A percentile compares a stretch with the other conserved stretches of the same genome.
Evolutionary conservation across 2,329 filamentous ascomycete genomes (phyloP).

Genomic region (Plectosphaerella cucumerina): DNA sequence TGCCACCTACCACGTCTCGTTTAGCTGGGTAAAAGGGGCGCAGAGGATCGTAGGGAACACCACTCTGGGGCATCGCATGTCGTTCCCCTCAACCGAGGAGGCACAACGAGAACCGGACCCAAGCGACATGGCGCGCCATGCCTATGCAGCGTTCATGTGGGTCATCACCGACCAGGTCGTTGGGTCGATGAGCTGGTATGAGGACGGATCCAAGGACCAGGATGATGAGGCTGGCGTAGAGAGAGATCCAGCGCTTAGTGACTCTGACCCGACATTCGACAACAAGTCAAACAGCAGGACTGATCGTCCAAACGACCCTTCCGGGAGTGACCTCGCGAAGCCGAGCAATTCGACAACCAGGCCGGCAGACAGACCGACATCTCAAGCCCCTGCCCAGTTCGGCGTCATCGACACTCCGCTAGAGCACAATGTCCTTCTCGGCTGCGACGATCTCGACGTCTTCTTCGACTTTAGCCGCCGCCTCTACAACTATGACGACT

Average conservation of each 20-base stretch:
- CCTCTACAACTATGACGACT: not conserved
- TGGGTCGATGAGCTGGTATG: slow-evolving; percentile 3
- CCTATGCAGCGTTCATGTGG: slow-evolving; percentile 5
- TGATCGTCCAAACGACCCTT: no score
- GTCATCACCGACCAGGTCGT: slow-evolving; percentile 4
- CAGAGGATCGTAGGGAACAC: not conserved
- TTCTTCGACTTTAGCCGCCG: slow-evolving; percentile 3
- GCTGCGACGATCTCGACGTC: slow-evolving; percentile 2
- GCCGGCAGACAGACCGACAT: not conserved
- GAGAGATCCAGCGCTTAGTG: not conserved
- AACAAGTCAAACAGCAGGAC: not conserved
- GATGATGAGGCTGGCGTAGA: not conserved
- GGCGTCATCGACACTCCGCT: slow-evolving; percentile 3
- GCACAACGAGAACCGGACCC: not conserved
- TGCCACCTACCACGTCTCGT: not conserved
- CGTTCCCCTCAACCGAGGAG: not conserved
- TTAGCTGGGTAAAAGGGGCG: not conserved
- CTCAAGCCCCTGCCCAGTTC: slow-evolving; percentile 1
- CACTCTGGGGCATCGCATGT: not conserved
- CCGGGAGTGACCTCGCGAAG: no score
- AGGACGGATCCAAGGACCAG: not conserved
- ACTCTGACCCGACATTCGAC: not conserved
- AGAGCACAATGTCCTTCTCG: slow-evolving; percentile 4
- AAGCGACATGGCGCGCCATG: slow-evolving; percentile 3
- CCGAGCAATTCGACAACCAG: no score